phyloP scores from a whole-genome alignment of 2,329 filamentous ascomycete species.

The Simplicillium aogashimaense region DNA sequence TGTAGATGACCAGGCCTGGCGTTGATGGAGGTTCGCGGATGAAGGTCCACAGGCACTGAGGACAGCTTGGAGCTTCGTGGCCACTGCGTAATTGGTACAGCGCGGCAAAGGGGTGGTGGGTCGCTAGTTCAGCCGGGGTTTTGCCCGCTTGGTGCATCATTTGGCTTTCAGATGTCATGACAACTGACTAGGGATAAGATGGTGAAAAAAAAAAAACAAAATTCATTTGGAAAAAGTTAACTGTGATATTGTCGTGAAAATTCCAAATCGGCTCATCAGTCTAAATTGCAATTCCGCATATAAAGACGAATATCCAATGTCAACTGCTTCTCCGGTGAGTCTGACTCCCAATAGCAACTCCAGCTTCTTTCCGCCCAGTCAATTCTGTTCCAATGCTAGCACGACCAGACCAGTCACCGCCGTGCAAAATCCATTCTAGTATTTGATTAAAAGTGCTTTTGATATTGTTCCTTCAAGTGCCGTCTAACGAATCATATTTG shows the following conservation, averaged over 20 bases:
- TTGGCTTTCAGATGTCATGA: neutral
- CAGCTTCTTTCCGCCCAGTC: neutral
- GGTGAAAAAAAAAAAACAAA: neutral
- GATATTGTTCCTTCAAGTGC: constrained; percentile 10
- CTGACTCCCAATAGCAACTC: too few species aligned
- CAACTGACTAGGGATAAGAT: neutral
- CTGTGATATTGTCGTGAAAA: too few species aligned
- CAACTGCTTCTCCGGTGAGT: too few species aligned
- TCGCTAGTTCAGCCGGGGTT: constrained; percentile 10
- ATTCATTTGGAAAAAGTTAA: too few species aligned
- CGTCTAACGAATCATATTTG: constrained; percentile 41
- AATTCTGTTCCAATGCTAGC: neutral
- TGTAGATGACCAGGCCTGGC: constrained; percentile 14
- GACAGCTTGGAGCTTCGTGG: constrained; percentile 35
- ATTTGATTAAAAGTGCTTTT: constrained; percentile 1
- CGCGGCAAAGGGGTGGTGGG: constrained; percentile 10
- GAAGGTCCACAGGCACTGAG: constrained; percentile 15
- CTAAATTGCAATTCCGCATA: too few species aligned
- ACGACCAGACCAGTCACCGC: neutral
- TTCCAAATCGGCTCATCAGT: too few species aligned
- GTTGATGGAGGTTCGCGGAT: constrained; percentile 21
- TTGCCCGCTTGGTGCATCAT: constrained; percentile 1
- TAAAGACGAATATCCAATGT: too few species aligned
- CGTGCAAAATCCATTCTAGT: constrained; percentile 1
- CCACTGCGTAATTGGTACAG: constrained; percentile 9